Evolutionary conservation across 768 basidiomycete species (phyloP).

Genomic region (Pholiota conissans): DNA sequence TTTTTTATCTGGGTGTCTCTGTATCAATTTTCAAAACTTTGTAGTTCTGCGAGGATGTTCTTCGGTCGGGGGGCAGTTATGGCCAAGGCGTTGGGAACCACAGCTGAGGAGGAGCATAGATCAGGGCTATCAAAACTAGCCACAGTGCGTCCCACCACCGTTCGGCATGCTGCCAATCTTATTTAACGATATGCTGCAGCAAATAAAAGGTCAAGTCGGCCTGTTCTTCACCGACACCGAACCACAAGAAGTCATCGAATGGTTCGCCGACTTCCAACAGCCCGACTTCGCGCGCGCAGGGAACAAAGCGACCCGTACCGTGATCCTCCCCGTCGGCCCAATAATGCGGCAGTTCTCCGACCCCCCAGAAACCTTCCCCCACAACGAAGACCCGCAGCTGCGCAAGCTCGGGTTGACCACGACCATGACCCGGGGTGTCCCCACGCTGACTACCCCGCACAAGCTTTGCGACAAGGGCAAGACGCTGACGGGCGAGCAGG

Average conservation of each 20-base stretch:
- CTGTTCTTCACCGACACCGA: constrained; percentile 89
- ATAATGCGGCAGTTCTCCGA: constrained; percentile 80
- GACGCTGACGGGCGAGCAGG: constrained; percentile 79
- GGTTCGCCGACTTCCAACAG: constrained; percentile 90
- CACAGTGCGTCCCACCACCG: constrained; percentile 44
- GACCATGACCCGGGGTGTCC: constrained; percentile 83
- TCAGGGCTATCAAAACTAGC: constrained; percentile 79
- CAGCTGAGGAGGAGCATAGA: constrained; percentile 83
- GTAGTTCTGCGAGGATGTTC: constrained; percentile 85
- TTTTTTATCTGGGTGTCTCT: neutral
- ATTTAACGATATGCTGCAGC: constrained; percentile 42
- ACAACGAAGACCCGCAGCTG: constrained; percentile 96
- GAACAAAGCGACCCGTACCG: constrained; percentile 72
- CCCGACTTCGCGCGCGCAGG: constrained; percentile 92
- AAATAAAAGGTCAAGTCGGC: constrained; percentile 94
- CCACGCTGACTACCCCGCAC: constrained; percentile 79
- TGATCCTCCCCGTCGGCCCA: constrained; percentile 80
- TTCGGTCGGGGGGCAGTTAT: constrained; percentile 88
- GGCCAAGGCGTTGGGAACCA: constrained; percentile 92
- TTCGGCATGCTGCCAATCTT: no score
- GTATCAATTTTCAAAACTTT: constrained; percentile 3
- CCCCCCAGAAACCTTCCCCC: constrained; percentile 88
- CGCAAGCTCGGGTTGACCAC: constrained; percentile 90
- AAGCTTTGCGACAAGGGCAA: constrained; percentile 84
- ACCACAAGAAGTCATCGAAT: constrained; percentile 88